These are phyloP conservation scores for Teunomyces stri DNA, from an alignment of 805 yeast genomes.

Conservation along the genomic window DNA sequence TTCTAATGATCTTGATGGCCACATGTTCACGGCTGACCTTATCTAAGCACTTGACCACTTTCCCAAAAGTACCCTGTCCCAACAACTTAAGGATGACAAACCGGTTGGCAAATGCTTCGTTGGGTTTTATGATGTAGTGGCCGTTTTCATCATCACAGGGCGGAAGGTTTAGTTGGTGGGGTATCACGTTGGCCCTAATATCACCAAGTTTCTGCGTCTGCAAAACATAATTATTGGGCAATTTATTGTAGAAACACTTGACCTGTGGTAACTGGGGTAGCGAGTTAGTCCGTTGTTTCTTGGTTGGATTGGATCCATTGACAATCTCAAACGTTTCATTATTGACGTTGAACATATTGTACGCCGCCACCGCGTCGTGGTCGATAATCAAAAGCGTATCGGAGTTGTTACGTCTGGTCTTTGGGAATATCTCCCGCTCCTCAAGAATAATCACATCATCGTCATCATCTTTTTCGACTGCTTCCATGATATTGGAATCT, in stretches of 20 bases:
- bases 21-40: conserved; percentile 55
- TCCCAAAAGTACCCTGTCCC: conserved; percentile 94
- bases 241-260: conserved; percentile 38
- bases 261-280: conserved; percentile 47
- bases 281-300: conserved; percentile 42
- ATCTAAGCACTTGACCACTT: conserved; percentile 83
- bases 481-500: conserved; percentile 4
- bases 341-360: conserved; percentile 43
- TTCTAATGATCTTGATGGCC: conserved; percentile 89
- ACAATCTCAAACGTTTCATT: conserved; percentile 13
- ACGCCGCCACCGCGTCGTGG: conserved; percentile 40
- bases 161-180: conserved; percentile 25
- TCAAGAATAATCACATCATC: conserved; percentile 35
- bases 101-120: conserved; percentile 69
- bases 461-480: conserved; percentile 16
- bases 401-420: conserved; percentile 17
- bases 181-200: conserved; percentile 37
- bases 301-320: conserved; percentile 12
- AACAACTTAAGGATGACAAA: conserved; percentile 65
- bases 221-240: conserved; percentile 35
- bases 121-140: conserved; percentile 61
- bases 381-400: conserved; percentile 36
- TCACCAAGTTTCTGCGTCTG: conserved; percentile 41
- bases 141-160: conserved; percentile 71
- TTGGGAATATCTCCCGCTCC: conserved; percentile 24